Evolutionary conservation across 352 stramenopile species (phyloP).

Genomic region (Phytophthora fragariae): DNA sequence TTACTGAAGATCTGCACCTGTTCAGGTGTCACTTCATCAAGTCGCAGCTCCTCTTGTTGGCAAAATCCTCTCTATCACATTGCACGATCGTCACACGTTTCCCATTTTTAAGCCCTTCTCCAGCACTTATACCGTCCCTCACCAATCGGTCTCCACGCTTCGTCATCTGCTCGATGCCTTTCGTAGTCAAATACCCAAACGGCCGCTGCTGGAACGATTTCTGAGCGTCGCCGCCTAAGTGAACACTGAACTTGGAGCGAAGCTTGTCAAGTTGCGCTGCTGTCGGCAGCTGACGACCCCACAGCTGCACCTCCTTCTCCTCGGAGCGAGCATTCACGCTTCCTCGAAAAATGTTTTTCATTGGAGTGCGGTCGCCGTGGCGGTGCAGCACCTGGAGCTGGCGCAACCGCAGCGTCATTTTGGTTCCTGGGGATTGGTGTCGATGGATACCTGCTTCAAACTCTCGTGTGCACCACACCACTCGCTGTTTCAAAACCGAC

Average conservation of each 20-base stretch:
- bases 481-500: conserved; percentile 35
- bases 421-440: neutral
- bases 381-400: conserved; percentile 85
- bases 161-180: conserved; percentile 76
- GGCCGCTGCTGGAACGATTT: conserved; percentile 59
- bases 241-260: conserved; percentile 42
- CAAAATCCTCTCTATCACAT: conserved; percentile 49
- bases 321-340: conserved; percentile 33
- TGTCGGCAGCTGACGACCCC: conserved; percentile 53
- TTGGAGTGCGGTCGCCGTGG: conserved; percentile 81
- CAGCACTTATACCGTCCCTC: conserved; percentile 1
- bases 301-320: conserved; percentile 51
- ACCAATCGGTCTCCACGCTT: conserved; percentile 60
- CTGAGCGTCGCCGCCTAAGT: conserved; percentile 20
- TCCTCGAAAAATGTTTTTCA: conserved; percentile 76
- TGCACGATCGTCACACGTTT: neutral
- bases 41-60: conserved; percentile 44
- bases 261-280: conserved; percentile 47
- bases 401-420: conserved; percentile 57
- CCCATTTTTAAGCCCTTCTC: neutral
- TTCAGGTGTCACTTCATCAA: conserved; percentile 41
- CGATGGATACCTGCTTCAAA: conserved; percentile 7
- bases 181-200: conserved; percentile 73
- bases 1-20: conserved; percentile 77
- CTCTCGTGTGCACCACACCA: conserved; percentile 28